These are phyloP conservation scores for Proliferodiscus dingleyae DNA, from an alignment of 2,329 filamentous ascomycete genomes.

Conservation along the genomic window DNA sequence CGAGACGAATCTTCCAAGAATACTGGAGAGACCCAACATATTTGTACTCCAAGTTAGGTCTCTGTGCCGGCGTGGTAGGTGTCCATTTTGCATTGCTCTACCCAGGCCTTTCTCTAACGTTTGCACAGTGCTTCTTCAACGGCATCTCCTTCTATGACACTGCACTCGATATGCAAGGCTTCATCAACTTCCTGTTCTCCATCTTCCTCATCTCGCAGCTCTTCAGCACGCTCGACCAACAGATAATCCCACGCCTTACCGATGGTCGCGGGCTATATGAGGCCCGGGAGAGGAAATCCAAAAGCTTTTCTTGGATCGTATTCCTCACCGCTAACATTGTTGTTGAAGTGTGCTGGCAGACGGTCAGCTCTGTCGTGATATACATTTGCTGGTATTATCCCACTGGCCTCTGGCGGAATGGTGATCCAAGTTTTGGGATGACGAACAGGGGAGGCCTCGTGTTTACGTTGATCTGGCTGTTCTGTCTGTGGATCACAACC, in stretches of 20 bases:
- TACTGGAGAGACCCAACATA: conserved; percentile 72
- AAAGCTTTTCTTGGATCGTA: conserved; percentile 25
- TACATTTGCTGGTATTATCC: conserved; percentile 82
- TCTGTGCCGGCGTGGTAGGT: conserved; percentile 70
- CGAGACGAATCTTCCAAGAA: conserved; percentile 1
- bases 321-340: conserved; percentile 44
- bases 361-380: conserved; percentile 64
- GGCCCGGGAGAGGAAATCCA: conserved; percentile 14
- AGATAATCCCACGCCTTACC: conserved; percentile 64
- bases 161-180: neutral
- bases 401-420: conserved; percentile 68
- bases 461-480: conserved; percentile 68
- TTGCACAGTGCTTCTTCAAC: conserved; percentile 65
- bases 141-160: conserved; percentile 55
- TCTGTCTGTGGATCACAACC: conserved; percentile 75
- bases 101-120: conserved; percentile 66
- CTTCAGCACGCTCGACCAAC: conserved; percentile 42
- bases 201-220: conserved; percentile 42
- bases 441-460: conserved; percentile 68
- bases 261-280: conserved; percentile 47
- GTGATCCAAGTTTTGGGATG: conserved; percentile 52
- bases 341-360: conserved; percentile 77
- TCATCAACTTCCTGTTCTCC: conserved; percentile 59
- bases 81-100: conserved; percentile 39
- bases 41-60: conserved; percentile 70